These are phyloP conservation scores for Phytopythium helicoides DNA, from an alignment of 352 stramenopile species.

Conservation along the genomic window DNA sequence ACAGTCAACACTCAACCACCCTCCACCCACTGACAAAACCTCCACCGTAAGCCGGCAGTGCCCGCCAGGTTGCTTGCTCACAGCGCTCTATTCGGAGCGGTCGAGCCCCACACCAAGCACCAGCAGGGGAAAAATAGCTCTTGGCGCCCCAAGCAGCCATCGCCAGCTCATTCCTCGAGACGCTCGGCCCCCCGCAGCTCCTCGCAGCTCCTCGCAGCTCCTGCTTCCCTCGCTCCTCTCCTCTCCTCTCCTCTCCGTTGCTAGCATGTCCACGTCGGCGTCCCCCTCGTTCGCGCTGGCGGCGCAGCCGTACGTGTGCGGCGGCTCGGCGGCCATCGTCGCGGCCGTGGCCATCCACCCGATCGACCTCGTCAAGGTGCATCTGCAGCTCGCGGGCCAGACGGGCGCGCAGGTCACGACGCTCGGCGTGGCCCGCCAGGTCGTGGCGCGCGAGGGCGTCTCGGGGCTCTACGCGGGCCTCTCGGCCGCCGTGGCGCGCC, in stretches of 20 bases:
- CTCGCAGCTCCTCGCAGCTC: neutral
- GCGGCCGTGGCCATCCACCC: slow-evolving; percentile 84
- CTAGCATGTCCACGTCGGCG: slow-evolving; percentile 21
- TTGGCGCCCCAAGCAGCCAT: no score
- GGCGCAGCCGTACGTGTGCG: slow-evolving; percentile 80
- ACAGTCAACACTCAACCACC: no score
- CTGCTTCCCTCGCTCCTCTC: neutral
- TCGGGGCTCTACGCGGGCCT: slow-evolving; percentile 81
- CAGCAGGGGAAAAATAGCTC: neutral
- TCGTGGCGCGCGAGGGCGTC: slow-evolving; percentile 80
- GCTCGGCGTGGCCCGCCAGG: slow-evolving; percentile 70
- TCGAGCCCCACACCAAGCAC: slow-evolving; percentile 9
- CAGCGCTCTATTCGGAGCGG: no score
- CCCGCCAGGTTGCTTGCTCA: no score
- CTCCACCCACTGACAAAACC: no score
- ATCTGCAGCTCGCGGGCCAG: slow-evolving; percentile 85
- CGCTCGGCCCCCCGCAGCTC: neutral
- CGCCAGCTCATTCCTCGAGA: no score
- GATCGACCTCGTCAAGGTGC: slow-evolving; percentile 91
- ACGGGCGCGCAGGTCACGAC: slow-evolving; percentile 73
- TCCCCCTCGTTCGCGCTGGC: slow-evolving; percentile 45
- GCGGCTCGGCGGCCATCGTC: slow-evolving; percentile 69
- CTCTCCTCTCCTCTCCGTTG: neutral
- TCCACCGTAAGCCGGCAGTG: no score
- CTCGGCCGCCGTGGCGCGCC: slow-evolving; percentile 73